Conservation (phyloP, 805 yeast genomes). For the Candida wancherniae region DNA sequence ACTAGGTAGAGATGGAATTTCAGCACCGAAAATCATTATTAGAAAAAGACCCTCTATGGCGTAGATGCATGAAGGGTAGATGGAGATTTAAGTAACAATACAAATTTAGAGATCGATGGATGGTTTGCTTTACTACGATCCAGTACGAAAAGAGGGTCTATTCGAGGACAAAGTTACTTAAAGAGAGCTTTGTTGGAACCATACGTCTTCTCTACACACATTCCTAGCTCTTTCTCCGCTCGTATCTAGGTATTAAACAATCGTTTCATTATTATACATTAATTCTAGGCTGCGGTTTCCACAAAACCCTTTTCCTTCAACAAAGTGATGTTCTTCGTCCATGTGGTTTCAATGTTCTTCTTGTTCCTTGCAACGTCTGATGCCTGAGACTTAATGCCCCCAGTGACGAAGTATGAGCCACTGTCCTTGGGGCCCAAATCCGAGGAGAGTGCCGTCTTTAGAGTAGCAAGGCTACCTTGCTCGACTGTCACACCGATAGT, state of each 20-base stretch:
- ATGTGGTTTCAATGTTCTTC: constrained; percentile 21
- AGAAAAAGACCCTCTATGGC: not conserved
- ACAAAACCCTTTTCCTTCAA: constrained; percentile 18
- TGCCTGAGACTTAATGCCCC: constrained; percentile 26
- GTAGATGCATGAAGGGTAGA: not conserved
- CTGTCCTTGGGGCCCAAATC: constrained; percentile 19
- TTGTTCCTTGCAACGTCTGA: constrained; percentile 21
- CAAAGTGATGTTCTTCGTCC: constrained; percentile 25
- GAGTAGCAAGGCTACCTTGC: constrained; percentile 31
- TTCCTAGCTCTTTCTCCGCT: too few relatives aligned
- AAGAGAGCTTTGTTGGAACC: too few relatives aligned
- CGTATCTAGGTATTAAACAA: too few relatives aligned
- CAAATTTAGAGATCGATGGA: too few relatives aligned
- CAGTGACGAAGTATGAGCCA: constrained; percentile 30
- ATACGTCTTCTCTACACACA: too few relatives aligned
- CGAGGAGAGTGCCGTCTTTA: constrained; percentile 31
- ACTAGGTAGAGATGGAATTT: not conserved
- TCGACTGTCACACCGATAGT: constrained; percentile 29
- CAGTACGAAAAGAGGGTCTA: too few relatives aligned
- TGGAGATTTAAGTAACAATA: too few relatives aligned
- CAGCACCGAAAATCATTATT: too few relatives aligned
- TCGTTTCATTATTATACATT: too few relatives aligned
- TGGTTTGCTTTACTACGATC: too few relatives aligned
- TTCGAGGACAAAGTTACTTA: too few relatives aligned
- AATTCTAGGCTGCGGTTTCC: too few relatives aligned